Evolutionary conservation across 1,284 basidiomycete species (phyloP), one percentile per base, ranked within the genome.

Genomic region (Moesziomyces parantarcticus): DNA sequence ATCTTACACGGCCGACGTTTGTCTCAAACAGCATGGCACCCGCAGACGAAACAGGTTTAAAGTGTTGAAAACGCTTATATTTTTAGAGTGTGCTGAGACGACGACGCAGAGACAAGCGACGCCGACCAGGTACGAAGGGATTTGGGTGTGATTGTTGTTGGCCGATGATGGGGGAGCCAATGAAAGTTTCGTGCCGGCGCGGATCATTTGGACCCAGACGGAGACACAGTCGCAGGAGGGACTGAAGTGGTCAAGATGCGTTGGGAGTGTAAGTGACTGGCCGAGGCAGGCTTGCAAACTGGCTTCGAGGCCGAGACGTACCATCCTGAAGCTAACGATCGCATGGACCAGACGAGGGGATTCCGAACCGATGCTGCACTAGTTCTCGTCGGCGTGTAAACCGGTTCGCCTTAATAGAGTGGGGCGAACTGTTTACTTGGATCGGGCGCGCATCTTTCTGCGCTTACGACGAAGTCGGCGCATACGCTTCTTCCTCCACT

Each of bases 401-500:
- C 55, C 36, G 39, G 44, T 67, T 14, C 59, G 58, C 55, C 36
- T 39, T 6, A 7, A 22, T 39, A 14, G 5, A 39, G 36, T 39
- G 40, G 47, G 55, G 58, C 36, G 64, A 67, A 42, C 59, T 60
- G 70, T 59, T 77, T 81, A 81, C 79, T 79, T 81, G 67, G 77
- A 79, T 69, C 79, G 73, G 53, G 79, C 79, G 50, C 79, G 79
- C 79, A 81, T 81, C 76, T 81, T 81, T 81, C 79, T 81, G 66
- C 79, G 79, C 77, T 81, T 81, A 63, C 79, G 75, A 58, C 79
- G 79, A 71, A 81, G 77, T 62, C 79, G 56, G 73, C 79, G 79
- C 79, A 81, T 81, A 71, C 79, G 72, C 77, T 81, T 81, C 77
- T 81, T 81, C 61, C 79, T 76, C 79, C 79, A 81, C 74, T 81